Conservation (phyloP, 129 eudicot genomes). For the Artemisia tridentata region DNA sequence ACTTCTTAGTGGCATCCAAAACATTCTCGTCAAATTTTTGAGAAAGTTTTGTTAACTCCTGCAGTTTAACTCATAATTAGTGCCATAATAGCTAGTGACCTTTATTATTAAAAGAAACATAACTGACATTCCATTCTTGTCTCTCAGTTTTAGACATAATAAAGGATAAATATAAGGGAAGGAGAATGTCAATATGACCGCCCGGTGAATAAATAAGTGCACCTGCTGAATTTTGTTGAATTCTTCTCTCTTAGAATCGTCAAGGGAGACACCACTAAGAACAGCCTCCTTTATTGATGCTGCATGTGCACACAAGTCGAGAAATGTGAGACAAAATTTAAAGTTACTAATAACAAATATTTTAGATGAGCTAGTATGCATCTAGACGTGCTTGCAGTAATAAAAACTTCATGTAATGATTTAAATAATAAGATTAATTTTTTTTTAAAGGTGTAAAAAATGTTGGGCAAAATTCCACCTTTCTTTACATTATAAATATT, state of each 20-base stretch:
- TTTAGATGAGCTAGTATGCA: background rate
- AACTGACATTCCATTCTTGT: background rate
- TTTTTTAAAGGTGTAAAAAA: background rate
- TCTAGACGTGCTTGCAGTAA: background rate
- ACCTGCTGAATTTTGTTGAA: constrained; percentile 92
- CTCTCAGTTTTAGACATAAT: background rate
- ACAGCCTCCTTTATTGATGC: constrained; percentile 94
- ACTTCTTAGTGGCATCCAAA: constrained; percentile 88
- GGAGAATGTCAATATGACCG: background rate
- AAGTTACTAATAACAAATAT: background rate
- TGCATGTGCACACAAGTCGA: constrained; percentile 36
- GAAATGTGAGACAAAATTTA: constrained; percentile 2
- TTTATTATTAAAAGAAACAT: background rate
- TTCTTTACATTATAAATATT: background rate
- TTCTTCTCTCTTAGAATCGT: constrained; percentile 77
- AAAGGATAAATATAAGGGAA: background rate
- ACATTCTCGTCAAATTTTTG: constrained; percentile 80
- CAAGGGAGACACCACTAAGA: constrained; percentile 85
- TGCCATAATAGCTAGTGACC: background rate
- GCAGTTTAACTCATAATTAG: constrained; percentile 10
- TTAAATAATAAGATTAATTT: background rate
- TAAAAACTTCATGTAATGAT: background rate
- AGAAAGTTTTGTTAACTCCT: constrained; percentile 87
- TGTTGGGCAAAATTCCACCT: background rate
- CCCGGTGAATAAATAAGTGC: background rate